Evolutionary conservation across 2,329 filamentous ascomycete species (phyloP).

Genomic region (Verticillium albo-atrum): DNA sequence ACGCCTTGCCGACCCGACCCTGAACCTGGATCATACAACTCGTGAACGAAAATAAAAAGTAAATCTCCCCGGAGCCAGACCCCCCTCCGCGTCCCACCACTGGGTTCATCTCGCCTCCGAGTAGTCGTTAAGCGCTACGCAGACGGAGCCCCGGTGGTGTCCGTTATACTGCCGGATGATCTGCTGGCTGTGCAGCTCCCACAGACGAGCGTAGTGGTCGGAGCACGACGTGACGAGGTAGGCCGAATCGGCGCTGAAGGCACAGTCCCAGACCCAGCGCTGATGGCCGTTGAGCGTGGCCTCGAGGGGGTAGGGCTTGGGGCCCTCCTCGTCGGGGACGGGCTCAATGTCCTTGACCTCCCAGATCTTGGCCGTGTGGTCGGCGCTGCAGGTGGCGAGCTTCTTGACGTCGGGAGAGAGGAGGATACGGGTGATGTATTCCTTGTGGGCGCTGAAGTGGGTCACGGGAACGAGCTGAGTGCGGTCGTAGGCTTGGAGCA

Average conservation of each 20-base stretch:
- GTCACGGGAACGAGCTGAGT: conserved; percentile 84
- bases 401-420: conserved; percentile 92
- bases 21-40: conserved; percentile 2
- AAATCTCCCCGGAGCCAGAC: not conserved
- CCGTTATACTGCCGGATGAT: conserved; percentile 96
- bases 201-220: conserved; percentile 87
- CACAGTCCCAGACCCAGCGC: conserved; percentile 97
- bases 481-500: conserved; percentile 76
- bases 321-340: conserved; percentile 26
- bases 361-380: conserved; percentile 96
- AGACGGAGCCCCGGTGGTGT: conserved; percentile 86
- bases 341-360: conserved; percentile 70
- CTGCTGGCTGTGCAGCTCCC: conserved; percentile 81
- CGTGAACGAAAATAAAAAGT: not conserved
- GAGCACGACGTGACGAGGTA: conserved; percentile 92
- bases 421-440: conserved; percentile 88
- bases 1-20: conserved; percentile 14
- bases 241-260: conserved; percentile 87
- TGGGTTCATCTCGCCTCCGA: conserved; percentile 46
- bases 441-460: conserved; percentile 84
- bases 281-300: conserved; percentile 87
- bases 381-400: conserved; percentile 87
- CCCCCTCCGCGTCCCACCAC: not conserved
- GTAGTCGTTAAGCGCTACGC: conserved; percentile 89
- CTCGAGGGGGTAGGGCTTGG: conserved; percentile 70